Conservation (phyloP, 2,329 filamentous ascomycete species). For the Trichothecium sympodiale region DNA sequence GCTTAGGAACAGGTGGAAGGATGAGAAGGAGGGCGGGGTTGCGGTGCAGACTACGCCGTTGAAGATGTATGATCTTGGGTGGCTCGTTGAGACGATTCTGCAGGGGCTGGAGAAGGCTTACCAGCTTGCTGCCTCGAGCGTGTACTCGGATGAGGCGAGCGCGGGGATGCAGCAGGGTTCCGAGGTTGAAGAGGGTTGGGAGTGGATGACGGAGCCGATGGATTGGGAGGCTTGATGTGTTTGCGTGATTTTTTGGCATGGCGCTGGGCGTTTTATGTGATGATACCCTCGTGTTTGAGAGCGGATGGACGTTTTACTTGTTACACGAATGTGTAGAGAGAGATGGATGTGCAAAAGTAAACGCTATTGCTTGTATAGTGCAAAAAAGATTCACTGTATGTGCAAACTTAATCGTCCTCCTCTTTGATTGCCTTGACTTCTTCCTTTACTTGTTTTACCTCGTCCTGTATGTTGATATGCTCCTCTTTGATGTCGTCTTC, state of each 20-base stretch:
- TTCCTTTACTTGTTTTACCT: background rate
- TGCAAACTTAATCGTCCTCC: too few species aligned
- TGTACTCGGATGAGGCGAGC: conserved; percentile 21
- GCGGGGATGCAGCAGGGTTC: conserved; percentile 3
- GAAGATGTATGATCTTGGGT: conserved; percentile 49
- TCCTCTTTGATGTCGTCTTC: conserved; percentile 4
- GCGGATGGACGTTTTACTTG: too few species aligned
- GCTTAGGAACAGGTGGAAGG: conserved; percentile 62
- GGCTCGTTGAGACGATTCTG: conserved; percentile 47
- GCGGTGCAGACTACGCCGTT: conserved; percentile 26
- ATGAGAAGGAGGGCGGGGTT: conserved; percentile 37
- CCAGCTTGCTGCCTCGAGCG: conserved; percentile 27
- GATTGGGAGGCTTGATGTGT: conserved; percentile 20
- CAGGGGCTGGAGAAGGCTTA: conserved; percentile 48
- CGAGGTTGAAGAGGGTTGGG: conserved; percentile 23
- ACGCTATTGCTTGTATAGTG: too few species aligned
- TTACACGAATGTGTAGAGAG: too few species aligned
- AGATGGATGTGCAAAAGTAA: too few species aligned
- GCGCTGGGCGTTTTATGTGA: background rate
- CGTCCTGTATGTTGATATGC: background rate
- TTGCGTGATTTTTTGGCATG: conserved; percentile 1
- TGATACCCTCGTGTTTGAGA: conserved; percentile 3
- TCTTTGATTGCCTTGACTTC: conserved; percentile 1
- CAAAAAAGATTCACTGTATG: too few species aligned
- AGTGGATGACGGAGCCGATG: conserved; percentile 27